These are phyloP conservation scores for Candida awuae DNA, from an alignment of 805 yeast genomes.

Conservation along the genomic window DNA sequence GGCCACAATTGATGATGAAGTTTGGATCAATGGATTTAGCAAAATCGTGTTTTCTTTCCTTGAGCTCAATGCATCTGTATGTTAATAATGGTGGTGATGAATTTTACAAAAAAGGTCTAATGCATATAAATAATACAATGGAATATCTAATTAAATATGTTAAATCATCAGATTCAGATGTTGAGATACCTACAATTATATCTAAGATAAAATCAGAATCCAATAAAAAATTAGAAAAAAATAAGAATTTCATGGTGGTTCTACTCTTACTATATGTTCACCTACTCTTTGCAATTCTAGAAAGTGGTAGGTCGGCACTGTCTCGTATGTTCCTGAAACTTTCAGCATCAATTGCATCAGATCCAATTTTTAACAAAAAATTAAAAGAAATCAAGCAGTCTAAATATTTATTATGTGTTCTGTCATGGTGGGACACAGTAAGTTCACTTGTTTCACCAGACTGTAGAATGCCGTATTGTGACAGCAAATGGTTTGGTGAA, in stretches of 20 bases:
- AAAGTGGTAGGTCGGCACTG: slow-evolving; percentile 46
- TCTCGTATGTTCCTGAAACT: slow-evolving; percentile 41
- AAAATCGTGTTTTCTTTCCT: slow-evolving; percentile 47
- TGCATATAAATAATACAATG: slow-evolving; percentile 50
- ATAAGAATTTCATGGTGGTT: slow-evolving; percentile 39
- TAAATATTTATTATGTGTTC: slow-evolving; percentile 40
- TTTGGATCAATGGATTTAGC: slow-evolving; percentile 54
- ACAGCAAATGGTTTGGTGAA: slow-evolving; percentile 45
- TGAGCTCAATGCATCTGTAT: slow-evolving; percentile 51
- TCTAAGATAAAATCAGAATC: slow-evolving; percentile 31
- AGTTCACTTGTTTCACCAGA: slow-evolving; percentile 50
- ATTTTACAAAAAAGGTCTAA: slow-evolving; percentile 44
- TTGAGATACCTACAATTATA: slow-evolving; percentile 30
- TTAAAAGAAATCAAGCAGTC: slow-evolving; percentile 41
- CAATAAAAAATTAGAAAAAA: slow-evolving; percentile 25
- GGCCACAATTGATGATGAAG: slow-evolving; percentile 51
- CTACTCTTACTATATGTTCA: slow-evolving; percentile 47
- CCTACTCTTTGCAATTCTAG: slow-evolving; percentile 43
- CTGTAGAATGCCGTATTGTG: slow-evolving; percentile 46
- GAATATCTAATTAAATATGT: slow-evolving; percentile 42
- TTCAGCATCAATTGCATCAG: slow-evolving; percentile 42
- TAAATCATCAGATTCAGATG: slow-evolving; percentile 12
- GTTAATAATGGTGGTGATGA: slow-evolving; percentile 46
- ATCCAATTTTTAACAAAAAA: slow-evolving; percentile 35
- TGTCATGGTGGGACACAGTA: slow-evolving; percentile 55